Conservation (phyloP, 2,329 filamentous ascomycete genomes). For the Trichothecium sympodiale region DNA sequence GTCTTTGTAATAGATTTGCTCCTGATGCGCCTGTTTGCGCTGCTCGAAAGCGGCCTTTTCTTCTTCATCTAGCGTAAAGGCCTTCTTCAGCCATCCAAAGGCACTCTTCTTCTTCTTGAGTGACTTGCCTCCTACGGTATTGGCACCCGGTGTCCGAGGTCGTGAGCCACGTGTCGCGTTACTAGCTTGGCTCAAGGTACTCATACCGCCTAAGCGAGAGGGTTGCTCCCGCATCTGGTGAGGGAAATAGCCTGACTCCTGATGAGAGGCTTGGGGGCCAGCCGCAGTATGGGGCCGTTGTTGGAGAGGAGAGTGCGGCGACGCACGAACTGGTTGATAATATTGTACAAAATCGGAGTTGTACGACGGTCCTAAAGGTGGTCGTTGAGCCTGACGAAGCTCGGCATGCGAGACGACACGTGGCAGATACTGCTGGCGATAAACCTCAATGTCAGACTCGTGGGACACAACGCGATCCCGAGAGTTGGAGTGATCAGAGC, state of each 20-base stretch:
- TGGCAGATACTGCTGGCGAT: conserved; percentile 2
- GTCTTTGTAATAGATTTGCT: conserved; percentile 37
- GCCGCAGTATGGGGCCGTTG: conserved; percentile 41
- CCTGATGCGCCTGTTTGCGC: conserved; percentile 33
- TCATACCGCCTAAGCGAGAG: conserved; percentile 42
- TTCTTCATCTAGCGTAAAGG: conserved; percentile 53
- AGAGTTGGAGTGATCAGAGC: conserved; percentile 16
- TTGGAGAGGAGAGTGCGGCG: conserved; percentile 52
- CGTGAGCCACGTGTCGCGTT: conserved; percentile 29
- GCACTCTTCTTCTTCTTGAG: conserved; percentile 58
- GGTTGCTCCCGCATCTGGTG: conserved; percentile 36
- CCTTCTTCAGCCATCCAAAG: conserved; percentile 59
- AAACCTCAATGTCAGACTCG: conserved; percentile 1
- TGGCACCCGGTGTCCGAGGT: conserved; percentile 1
- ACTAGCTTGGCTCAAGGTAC: conserved; percentile 44
- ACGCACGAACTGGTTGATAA: conserved; percentile 52
- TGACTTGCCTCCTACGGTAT: conserved; percentile 23
- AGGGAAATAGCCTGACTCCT: conserved; percentile 20
- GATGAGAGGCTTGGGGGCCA: conserved; percentile 12
- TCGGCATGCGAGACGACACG: conserved; percentile 20
- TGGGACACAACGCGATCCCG: background rate
- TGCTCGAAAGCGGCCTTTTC: conserved; percentile 50
- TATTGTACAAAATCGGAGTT: conserved; percentile 40
- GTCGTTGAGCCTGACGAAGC: conserved; percentile 18
- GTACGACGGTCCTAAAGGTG: conserved; percentile 29